Evolutionary conservation across 192 early-diverging fungal species (phyloP), one percentile per base, ranked within the genome.

Genomic region (Geranomyces variabilis): DNA sequence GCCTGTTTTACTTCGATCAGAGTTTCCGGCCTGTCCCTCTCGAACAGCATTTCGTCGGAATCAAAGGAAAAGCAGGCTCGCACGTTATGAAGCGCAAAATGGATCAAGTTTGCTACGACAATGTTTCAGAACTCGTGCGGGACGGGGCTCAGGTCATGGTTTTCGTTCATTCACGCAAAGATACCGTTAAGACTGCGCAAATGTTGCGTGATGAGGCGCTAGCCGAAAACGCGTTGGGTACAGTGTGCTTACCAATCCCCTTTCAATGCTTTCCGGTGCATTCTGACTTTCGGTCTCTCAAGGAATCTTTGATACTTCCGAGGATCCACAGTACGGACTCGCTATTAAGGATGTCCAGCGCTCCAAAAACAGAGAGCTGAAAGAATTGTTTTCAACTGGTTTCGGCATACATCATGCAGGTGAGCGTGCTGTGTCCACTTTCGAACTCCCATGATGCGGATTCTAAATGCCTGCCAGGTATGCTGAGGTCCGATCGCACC

Each of bases 111-210:
- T 94, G 93, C 78, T 99, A 95, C 77, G 91, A 95, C 30, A 93
- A 94, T 66, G 72, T 86, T 0, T 55, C 75, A n/a, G 79, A 75
- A 26, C 69, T 79, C 26, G 89, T 99, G 44, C 83, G 86, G 0
- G 87, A 91, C 28, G 93, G 92, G 0, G 90, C 95, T 78, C 98
- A 99, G 78, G 96, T 99, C 28, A 97, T 99, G 96, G 94, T 99
- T 7, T 99, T 99, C 88, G 98, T 99, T 36, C 96, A 99, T 70
- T 87, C 98, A 5, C 90, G 96, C 48, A 98, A 98, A 74, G 98
- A 97, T 62, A 98, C 98, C 6, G 96, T 95, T n/a, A 93, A 92
- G 68, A 97, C 95, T 0, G 95, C 96, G 1, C 84, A 90, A 78
- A 87, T 86, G 64, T 67, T 99, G 21, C 79, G 87, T 21, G 90